Evolutionary conservation across 306 rosid genomes (phyloP).

Genomic region (Vigna radiata): DNA sequence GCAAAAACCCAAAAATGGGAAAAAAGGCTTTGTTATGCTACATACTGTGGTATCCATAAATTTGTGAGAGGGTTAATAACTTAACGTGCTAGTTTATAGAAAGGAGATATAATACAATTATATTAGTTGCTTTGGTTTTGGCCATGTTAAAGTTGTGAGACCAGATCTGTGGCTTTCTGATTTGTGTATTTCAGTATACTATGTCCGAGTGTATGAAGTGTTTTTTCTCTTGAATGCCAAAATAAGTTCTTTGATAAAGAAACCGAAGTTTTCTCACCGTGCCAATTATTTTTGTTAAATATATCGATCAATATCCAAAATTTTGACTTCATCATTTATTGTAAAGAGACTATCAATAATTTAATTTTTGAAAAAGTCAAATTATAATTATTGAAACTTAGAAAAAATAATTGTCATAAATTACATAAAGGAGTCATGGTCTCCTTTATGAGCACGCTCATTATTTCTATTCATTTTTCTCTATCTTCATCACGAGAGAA

Average conservation of each 20-base stretch:
- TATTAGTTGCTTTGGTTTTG: background rate
- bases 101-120: slow-evolving; percentile 30
- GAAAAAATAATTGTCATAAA: too few relatives aligned
- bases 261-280: background rate
- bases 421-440: too few relatives aligned
- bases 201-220: slow-evolving; percentile 28
- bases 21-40: slow-evolving; percentile 35
- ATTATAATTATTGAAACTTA: too few relatives aligned
- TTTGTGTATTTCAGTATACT: background rate
- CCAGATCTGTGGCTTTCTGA: too few relatives aligned
- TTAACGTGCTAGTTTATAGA: slow-evolving; percentile 29
- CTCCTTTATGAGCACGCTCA: too few relatives aligned
- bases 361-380: too few relatives aligned
- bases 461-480: too few relatives aligned
- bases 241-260: background rate
- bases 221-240: slow-evolving; percentile 7
- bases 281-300: background rate
- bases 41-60: slow-evolving; percentile 24
- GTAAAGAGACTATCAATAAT: too few relatives aligned
- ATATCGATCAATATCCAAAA: background rate
- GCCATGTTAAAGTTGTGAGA: too few relatives aligned
- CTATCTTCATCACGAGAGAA: too few relatives aligned
- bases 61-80: slow-evolving; percentile 10
- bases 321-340: background rate
- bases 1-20: background rate